A percentile compares a stretch with the other conserved stretches of the same genome.
phyloP scores from a whole-genome alignment of 2,329 filamentous ascomycete genomes.

The Ophiostoma sp. region DNA sequence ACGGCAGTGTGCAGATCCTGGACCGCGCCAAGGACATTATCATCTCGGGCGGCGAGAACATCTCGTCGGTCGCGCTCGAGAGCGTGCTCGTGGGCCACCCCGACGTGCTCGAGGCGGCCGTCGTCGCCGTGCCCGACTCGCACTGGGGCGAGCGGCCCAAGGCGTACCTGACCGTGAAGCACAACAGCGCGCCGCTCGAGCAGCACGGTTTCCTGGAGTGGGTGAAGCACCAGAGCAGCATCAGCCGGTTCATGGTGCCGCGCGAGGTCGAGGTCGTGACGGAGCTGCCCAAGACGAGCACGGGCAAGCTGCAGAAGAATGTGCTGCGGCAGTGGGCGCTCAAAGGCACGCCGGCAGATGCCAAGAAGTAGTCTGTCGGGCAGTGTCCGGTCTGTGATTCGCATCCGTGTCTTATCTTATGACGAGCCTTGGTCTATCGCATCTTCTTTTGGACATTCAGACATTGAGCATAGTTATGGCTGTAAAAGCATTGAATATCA shows the following conservation, averaged over 20 bases:
- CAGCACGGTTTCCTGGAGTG: conserved; percentile 73
- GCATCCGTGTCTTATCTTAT: neutral
- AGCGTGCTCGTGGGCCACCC: conserved; percentile 84
- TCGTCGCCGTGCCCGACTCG: conserved; percentile 78
- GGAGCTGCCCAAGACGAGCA: conserved; percentile 93
- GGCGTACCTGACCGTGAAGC: conserved; percentile 78
- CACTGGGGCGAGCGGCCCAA: conserved; percentile 97
- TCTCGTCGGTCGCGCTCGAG: conserved; percentile 88
- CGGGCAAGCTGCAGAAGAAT: conserved; percentile 95
- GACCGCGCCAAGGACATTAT: conserved; percentile 98
- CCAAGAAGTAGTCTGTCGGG: neutral
- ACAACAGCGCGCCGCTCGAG: conserved; percentile 35
- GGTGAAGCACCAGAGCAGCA: conserved; percentile 73
- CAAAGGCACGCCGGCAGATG: conserved; percentile 23
- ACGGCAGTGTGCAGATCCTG: conserved; percentile 85
- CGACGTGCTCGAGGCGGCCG: conserved; percentile 82
- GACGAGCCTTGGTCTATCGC: neutral
- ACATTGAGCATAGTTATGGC: too few relatives aligned
- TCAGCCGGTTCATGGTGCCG: conserved; percentile 86
- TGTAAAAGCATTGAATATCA: too few relatives aligned
- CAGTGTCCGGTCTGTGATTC: too few relatives aligned
- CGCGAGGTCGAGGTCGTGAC: conserved; percentile 68
- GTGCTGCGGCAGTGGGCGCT: conserved; percentile 75
- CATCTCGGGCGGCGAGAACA: conserved; percentile 96
- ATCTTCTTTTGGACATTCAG: neutral